These are phyloP conservation scores for Monosporozyma servazzii DNA, from an alignment of 805 yeast species.

Conservation along the genomic window DNA sequence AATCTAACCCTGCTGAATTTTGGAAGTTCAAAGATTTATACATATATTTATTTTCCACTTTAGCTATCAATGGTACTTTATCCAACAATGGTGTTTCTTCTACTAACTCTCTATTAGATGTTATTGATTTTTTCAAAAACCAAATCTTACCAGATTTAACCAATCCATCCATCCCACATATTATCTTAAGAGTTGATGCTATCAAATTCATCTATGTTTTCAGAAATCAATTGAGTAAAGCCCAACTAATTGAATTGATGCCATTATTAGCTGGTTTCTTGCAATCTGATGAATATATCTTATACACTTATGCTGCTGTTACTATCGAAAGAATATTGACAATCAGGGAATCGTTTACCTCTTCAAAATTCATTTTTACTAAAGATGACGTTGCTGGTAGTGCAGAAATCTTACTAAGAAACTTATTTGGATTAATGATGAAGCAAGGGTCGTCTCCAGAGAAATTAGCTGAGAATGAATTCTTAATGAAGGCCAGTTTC, in stretches of 20 bases:
- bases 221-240: constrained; percentile 86
- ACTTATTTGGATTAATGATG: constrained; percentile 58
- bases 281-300: constrained; percentile 59
- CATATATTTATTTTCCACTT: constrained; percentile 71
- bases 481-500: constrained; percentile 81
- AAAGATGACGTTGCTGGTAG: constrained; percentile 64
- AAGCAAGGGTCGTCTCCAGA: constrained; percentile 62
- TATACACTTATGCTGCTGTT: constrained; percentile 87
- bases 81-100: constrained; percentile 81
- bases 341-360: constrained; percentile 47
- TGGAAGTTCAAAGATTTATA: constrained; percentile 90
- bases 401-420: constrained; percentile 50
- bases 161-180: constrained; percentile 42
- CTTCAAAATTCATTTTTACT: constrained; percentile 51
- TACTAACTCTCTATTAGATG: constrained; percentile 76
- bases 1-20: constrained; percentile 35
- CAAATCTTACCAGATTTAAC: constrained; percentile 79
- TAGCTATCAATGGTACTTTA: constrained; percentile 87
- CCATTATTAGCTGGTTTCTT: constrained; percentile 71
- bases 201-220: constrained; percentile 83
- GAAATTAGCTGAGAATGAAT: constrained; percentile 90
- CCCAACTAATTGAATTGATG: constrained; percentile 67
- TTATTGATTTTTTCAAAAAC: constrained; percentile 71
- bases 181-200: constrained; percentile 84
- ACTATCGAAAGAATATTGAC: constrained; percentile 84